phyloP scores from a whole-genome alignment of 768 basidiomycete species.

The Pleurotus cornucopiae region DNA sequence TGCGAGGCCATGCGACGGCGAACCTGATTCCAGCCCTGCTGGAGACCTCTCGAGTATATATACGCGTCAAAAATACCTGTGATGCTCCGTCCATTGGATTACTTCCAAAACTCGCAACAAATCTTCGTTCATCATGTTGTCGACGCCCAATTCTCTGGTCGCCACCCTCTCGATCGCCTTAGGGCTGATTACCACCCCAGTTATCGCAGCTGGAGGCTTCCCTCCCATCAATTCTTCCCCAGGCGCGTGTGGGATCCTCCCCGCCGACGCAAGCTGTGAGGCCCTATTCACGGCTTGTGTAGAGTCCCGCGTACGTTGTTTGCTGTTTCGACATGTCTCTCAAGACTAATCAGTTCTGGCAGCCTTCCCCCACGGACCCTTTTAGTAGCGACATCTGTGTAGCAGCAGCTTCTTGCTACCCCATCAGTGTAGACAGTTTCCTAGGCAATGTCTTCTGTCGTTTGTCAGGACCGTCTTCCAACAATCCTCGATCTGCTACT shows the following conservation, averaged over 20 bases:
- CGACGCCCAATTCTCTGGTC: background rate
- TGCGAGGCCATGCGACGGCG: too few relatives aligned
- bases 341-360: background rate
- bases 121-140: slow-evolving; percentile 2
- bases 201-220: slow-evolving; percentile 11
- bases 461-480: slow-evolving; percentile 6
- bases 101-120: too few relatives aligned
- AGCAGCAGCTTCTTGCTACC: slow-evolving; percentile 14
- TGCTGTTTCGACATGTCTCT: background rate
- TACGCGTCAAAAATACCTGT: too few relatives aligned
- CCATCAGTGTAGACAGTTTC: slow-evolving; percentile 10
- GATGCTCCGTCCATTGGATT: too few relatives aligned
- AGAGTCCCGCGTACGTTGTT: slow-evolving; percentile 1
- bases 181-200: background rate
- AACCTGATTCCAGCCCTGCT: too few relatives aligned
- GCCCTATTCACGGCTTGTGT: slow-evolving; percentile 11
- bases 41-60: too few relatives aligned
- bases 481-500: slow-evolving; percentile 1
- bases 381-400: slow-evolving; percentile 10
- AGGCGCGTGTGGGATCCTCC: slow-evolving; percentile 10
- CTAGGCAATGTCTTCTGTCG: slow-evolving; percentile 11
- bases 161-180: background rate
- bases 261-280: slow-evolving; percentile 12
- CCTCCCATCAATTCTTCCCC: slow-evolving; percentile 10
- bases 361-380: slow-evolving; percentile 8